Evolutionary conservation across 1,284 basidiomycete species (phyloP).

Genomic region (Coniferiporia sulphurascens): DNA sequence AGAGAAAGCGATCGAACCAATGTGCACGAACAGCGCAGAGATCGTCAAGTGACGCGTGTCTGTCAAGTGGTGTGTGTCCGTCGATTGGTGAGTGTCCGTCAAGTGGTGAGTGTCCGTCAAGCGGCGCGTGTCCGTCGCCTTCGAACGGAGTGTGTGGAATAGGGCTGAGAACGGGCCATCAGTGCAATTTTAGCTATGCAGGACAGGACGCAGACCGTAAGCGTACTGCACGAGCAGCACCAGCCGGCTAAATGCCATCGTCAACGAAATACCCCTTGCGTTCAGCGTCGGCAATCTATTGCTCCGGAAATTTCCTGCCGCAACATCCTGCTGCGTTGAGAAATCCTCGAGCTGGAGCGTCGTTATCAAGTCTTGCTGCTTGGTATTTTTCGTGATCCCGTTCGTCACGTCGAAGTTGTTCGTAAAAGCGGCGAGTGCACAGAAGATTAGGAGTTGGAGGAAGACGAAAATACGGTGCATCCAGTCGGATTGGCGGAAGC

Average conservation of each 20-base stretch:
- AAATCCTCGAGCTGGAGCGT: slow-evolving; percentile 8
- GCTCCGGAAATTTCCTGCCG: not conserved
- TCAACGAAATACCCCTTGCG: slow-evolving; percentile 19
- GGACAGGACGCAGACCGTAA: slow-evolving; percentile 8
- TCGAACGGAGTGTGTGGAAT: slow-evolving; percentile 6
- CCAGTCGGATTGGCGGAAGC: slow-evolving; percentile 20
- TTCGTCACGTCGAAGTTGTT: slow-evolving; percentile 19
- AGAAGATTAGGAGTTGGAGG: slow-evolving; percentile 19
- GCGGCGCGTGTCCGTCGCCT: not conserved
- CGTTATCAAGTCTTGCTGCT: not conserved
- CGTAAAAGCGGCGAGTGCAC: slow-evolving; percentile 20
- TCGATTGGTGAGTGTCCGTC: too few species aligned
- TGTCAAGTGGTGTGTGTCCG: not conserved
- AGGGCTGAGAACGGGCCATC: slow-evolving; percentile 4
- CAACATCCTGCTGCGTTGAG: slow-evolving; percentile 1
- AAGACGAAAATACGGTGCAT: slow-evolving; percentile 20
- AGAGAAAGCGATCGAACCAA: slow-evolving; percentile 19
- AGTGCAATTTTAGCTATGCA: not conserved
- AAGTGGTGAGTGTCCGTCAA: not conserved
- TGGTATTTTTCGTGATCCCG: slow-evolving; percentile 11
- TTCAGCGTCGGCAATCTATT: slow-evolving; percentile 18
- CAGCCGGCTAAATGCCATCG: slow-evolving; percentile 20
- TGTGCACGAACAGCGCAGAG: slow-evolving; percentile 15
- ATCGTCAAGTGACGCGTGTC: too few species aligned
- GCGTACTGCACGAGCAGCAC: slow-evolving; percentile 19